These are phyloP conservation scores for Dryas octopetala DNA, from an alignment of 306 rosid species.

Conservation along the genomic window DNA sequence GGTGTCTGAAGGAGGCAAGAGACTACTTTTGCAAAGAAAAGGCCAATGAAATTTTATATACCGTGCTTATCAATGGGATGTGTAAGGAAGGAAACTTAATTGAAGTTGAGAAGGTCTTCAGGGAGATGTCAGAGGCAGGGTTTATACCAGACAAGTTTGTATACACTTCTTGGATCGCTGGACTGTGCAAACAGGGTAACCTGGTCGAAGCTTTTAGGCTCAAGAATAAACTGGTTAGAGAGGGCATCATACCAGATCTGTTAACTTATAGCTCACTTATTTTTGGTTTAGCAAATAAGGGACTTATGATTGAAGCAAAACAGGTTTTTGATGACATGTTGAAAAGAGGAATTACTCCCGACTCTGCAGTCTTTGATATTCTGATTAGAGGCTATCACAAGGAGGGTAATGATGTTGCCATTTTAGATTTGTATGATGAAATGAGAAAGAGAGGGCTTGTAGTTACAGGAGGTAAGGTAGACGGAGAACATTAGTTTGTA, in stretches of 20 bases:
- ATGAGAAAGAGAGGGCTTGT: slow-evolving; percentile 35
- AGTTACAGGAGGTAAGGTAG: slow-evolving; percentile 7
- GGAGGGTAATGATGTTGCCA: slow-evolving; percentile 29
- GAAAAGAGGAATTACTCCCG: slow-evolving; percentile 34
- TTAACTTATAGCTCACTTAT: slow-evolving; percentile 40
- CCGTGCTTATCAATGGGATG: slow-evolving; percentile 36
- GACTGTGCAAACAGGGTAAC: slow-evolving; percentile 38
- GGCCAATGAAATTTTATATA: slow-evolving; percentile 36
- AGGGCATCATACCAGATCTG: slow-evolving; percentile 36
- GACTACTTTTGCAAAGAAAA: slow-evolving; percentile 29
- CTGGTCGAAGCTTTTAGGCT: slow-evolving; percentile 38
- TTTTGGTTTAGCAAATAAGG: slow-evolving; percentile 32
- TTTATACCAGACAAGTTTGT: slow-evolving; percentile 34
- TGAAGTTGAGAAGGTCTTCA: slow-evolving; percentile 31
- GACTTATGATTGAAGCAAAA: slow-evolving; percentile 43
- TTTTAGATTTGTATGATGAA: slow-evolving; percentile 29
- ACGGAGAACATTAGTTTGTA: background rate
- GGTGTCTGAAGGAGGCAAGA: slow-evolving; percentile 33
- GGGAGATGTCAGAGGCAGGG: slow-evolving; percentile 42
- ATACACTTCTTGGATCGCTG: slow-evolving; percentile 45
- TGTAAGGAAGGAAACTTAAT: slow-evolving; percentile 36
- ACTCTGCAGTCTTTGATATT: slow-evolving; percentile 32
- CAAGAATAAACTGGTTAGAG: slow-evolving; percentile 40
- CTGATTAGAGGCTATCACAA: slow-evolving; percentile 35
- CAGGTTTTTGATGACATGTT: slow-evolving; percentile 40